A percentile compares a stretch with the other conserved stretches of the same genome.
These are phyloP conservation scores for Ilyonectria sp. DNA, from an alignment of 2,329 filamentous ascomycete genomes.

Conservation along the genomic window DNA sequence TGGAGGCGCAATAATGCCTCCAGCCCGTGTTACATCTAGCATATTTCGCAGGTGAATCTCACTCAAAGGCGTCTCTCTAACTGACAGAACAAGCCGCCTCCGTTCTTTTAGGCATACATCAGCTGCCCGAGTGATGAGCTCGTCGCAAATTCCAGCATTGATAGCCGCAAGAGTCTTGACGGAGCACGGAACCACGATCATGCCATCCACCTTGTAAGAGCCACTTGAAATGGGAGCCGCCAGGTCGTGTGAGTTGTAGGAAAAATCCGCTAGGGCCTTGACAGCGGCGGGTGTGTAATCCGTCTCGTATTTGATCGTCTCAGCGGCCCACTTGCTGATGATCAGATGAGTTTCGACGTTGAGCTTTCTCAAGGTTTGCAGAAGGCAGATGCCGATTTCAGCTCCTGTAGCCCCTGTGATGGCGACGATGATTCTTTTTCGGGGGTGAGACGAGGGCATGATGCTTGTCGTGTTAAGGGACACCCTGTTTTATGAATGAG, in stretches of 20 bases:
- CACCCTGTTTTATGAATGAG: not conserved
- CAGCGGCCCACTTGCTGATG: constrained; percentile 39
- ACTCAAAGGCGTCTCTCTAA: constrained; percentile 62
- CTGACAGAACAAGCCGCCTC: constrained; percentile 56
- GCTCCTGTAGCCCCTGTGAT: constrained; percentile 41
- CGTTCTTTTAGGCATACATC: constrained; percentile 65
- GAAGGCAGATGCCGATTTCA: constrained; percentile 33
- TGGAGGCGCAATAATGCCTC: constrained; percentile 61
- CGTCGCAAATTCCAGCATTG: constrained; percentile 59
- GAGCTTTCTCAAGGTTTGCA: constrained; percentile 31
- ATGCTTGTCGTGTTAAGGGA: not conserved
- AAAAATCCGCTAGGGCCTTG: constrained; percentile 32
- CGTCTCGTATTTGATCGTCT: constrained; percentile 40
- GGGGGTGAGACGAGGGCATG: not conserved
- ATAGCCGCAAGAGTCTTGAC: constrained; percentile 65
- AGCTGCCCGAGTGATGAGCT: constrained; percentile 62
- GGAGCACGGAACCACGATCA: constrained; percentile 65
- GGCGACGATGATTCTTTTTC: constrained; percentile 38
- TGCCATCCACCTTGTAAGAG: constrained; percentile 53
- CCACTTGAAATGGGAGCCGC: constrained; percentile 39
- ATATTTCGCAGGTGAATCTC: constrained; percentile 65
- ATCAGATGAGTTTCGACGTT: constrained; percentile 40
- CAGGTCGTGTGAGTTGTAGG: constrained; percentile 38
- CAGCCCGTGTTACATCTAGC: constrained; percentile 55
- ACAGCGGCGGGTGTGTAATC: constrained; percentile 33